phyloP scores from a whole-genome alignment of 768 basidiomycete genomes.

The Mycena amicta region DNA sequence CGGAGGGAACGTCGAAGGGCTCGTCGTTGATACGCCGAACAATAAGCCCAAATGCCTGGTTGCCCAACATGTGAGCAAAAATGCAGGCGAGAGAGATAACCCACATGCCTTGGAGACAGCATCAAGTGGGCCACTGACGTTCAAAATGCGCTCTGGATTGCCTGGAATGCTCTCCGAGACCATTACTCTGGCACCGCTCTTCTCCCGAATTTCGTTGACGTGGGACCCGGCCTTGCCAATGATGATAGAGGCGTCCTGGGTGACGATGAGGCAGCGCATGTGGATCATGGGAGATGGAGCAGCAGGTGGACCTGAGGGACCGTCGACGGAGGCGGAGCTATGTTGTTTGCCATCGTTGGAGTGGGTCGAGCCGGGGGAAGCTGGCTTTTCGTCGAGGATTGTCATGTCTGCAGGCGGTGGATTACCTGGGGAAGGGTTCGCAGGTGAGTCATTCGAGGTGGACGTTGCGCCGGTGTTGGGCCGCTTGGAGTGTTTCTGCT shows the following conservation, averaged over 20 bases:
- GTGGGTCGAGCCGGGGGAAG: slow-evolving; percentile 50
- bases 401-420: slow-evolving; percentile 53
- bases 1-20: slow-evolving; percentile 96
- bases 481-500: slow-evolving; percentile 80
- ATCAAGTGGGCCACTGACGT: slow-evolving; percentile 94
- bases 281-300: slow-evolving; percentile 85
- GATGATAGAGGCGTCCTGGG: slow-evolving; percentile 98
- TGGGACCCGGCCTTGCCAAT: slow-evolving; percentile 95
- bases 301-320: slow-evolving; percentile 43
- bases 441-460: slow-evolving; percentile 62
- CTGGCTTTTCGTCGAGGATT: slow-evolving; percentile 61
- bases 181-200: slow-evolving; percentile 94
- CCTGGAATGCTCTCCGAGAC: slow-evolving; percentile 98
- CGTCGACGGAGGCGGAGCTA: slow-evolving; percentile 46
- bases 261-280: slow-evolving; percentile 98
- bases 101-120: slow-evolving; percentile 97
- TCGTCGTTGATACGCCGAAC: slow-evolving; percentile 99
- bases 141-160: slow-evolving; percentile 98
- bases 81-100: slow-evolving; percentile 5
- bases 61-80: neutral
- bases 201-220: slow-evolving; percentile 98
- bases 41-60: slow-evolving; percentile 95
- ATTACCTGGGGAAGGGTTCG: slow-evolving; percentile 47
- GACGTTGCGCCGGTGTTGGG: slow-evolving; percentile 76
- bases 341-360: slow-evolving; percentile 46